A percentile compares a stretch with the other conserved stretches of the same genome.
Conservation (phyloP, 495 filamentous ascomycete genomes). For the Jackrogersella minutella region DNA sequence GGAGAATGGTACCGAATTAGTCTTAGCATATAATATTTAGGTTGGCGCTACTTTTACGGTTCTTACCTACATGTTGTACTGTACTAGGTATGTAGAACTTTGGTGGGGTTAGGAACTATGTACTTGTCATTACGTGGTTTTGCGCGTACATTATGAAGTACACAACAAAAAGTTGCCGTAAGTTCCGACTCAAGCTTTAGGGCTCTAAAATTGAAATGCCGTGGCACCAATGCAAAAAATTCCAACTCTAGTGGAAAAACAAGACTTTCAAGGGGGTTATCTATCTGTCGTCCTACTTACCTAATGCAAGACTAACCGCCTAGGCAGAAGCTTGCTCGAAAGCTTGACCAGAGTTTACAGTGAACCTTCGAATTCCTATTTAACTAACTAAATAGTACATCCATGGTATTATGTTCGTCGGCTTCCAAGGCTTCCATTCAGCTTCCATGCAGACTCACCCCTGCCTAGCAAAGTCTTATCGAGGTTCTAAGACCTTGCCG, state of each 20-base stretch:
- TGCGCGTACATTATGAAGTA: background rate
- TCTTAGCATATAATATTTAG: conserved; percentile 14
- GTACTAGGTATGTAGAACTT: too few species aligned
- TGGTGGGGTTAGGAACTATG: background rate
- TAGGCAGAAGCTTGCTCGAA: conserved; percentile 38
- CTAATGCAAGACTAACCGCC: conserved; percentile 21
- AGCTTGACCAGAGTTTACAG: conserved; percentile 18
- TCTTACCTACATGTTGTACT: background rate
- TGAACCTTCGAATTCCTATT: background rate
- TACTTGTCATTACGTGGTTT: background rate
- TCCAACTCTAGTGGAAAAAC: conserved; percentile 29
- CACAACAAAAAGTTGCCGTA: background rate
- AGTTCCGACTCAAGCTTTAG: background rate
- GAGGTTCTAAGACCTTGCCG: background rate
- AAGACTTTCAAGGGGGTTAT: conserved; percentile 15
- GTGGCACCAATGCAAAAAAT: conserved; percentile 19
- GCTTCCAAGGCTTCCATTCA: conserved; percentile 27
- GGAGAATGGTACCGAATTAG: conserved; percentile 30
- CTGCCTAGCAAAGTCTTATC: conserved; percentile 6
- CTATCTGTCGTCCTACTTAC: background rate
- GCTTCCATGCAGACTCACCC: conserved; percentile 33
- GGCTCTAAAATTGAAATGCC: conserved; percentile 15
- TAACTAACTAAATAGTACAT: background rate
- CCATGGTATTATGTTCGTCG: too few species aligned
- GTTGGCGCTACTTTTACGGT: conserved; percentile 1